Evolutionary conservation across 1,139 yeast species (phyloP).

Genomic region (Yamadazyma aaseri): DNA sequence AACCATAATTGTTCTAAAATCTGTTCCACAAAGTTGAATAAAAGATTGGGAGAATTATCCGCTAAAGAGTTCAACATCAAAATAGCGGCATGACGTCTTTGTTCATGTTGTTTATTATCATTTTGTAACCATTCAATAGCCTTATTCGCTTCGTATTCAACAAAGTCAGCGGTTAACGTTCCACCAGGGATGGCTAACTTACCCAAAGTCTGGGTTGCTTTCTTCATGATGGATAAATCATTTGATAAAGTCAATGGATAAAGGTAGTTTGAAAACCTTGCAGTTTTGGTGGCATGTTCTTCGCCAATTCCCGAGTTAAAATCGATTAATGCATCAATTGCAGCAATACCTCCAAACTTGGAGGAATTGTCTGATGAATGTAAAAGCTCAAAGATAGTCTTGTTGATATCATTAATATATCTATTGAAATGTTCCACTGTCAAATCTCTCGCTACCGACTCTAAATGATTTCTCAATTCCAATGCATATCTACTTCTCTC

Average conservation of each 20-base stretch:
- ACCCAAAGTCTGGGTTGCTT: slow-evolving; percentile 85
- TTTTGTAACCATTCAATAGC: slow-evolving; percentile 89
- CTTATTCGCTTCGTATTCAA: slow-evolving; percentile 85
- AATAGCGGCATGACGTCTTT: slow-evolving; percentile 87
- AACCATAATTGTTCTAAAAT: slow-evolving; percentile 85
- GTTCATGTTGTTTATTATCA: slow-evolving; percentile 72
- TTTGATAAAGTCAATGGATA: slow-evolving; percentile 78
- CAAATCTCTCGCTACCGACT: slow-evolving; percentile 69
- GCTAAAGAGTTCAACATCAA: slow-evolving; percentile 82
- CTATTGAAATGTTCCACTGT: slow-evolving; percentile 78
- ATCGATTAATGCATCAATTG: slow-evolving; percentile 82
- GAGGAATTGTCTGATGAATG: slow-evolving; percentile 64
- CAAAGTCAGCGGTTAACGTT: slow-evolving; percentile 85
- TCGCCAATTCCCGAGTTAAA: slow-evolving; percentile 66
- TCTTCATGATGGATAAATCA: slow-evolving; percentile 79
- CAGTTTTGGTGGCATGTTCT: slow-evolving; percentile 84
- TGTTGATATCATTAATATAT: slow-evolving; percentile 83
- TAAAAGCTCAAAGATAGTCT: slow-evolving; percentile 80
- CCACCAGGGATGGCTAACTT: slow-evolving; percentile 89
- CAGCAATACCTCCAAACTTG: slow-evolving; percentile 86
- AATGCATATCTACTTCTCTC: slow-evolving; percentile 60
- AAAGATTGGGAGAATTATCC: slow-evolving; percentile 79
- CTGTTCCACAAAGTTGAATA: slow-evolving; percentile 75
- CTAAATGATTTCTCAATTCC: slow-evolving; percentile 65
- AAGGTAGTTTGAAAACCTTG: slow-evolving; percentile 85